phyloP scores from a whole-genome alignment of 2,329 filamentous ascomycete species.

The Epichloe elymi region DNA sequence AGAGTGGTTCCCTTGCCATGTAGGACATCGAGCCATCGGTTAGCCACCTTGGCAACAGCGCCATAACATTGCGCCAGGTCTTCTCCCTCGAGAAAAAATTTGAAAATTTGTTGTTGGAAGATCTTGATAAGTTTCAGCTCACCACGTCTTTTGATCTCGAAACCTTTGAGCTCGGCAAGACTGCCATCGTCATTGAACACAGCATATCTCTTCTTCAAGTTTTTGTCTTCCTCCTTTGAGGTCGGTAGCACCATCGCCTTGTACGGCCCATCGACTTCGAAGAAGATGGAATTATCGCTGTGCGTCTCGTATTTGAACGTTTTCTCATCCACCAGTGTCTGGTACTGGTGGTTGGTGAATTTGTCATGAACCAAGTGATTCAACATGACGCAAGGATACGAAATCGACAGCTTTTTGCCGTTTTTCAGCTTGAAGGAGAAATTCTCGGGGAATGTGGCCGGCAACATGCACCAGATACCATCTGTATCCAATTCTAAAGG shows the following conservation, averaged over 20 bases:
- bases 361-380: conserved; percentile 91
- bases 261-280: conserved; percentile 97
- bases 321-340: conserved; percentile 66
- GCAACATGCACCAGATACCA: conserved; percentile 99
- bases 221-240: conserved; percentile 98
- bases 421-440: conserved; percentile 89
- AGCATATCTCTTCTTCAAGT: conserved; percentile 97
- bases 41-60: conserved; percentile 86
- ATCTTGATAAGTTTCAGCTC: conserved; percentile 99
- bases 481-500: conserved; percentile 94
- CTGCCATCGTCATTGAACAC: conserved; percentile 98
- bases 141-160: conserved; percentile 93
- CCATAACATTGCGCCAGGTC: conserved; percentile 81
- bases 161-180: conserved; percentile 89
- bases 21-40: conserved; percentile 92
- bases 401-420: conserved; percentile 92
- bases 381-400: conserved; percentile 97
- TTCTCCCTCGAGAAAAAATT: conserved; percentile 89
- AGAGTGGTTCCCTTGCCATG: conserved; percentile 78
- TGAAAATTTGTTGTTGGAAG: conserved; percentile 98
- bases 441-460: conserved; percentile 91
- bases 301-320: conserved; percentile 90
- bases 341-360: conserved; percentile 97
- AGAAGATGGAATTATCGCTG: conserved; percentile 98
- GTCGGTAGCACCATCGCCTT: conserved; percentile 94